These are phyloP conservation scores for Amanita rubescens DNA, from an alignment of 768 basidiomycete genomes.

Conservation along the genomic window DNA sequence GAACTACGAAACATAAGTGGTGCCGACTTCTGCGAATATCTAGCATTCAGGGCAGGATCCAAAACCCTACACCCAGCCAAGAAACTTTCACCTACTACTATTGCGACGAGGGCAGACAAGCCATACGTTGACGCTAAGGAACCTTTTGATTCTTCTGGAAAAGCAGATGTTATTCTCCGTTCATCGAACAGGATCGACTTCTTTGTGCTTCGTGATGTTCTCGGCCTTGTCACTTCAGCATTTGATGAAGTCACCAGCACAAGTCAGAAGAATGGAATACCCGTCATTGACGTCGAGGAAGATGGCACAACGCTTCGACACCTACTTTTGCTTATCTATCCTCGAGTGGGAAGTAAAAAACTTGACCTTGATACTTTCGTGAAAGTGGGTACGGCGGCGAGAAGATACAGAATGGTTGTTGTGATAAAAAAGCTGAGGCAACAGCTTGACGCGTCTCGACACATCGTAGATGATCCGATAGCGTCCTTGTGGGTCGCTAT, in stretches of 20 bases:
- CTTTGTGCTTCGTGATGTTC: slow-evolving; percentile 18
- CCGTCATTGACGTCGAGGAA: slow-evolving; percentile 10
- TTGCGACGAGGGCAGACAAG: too few relatives aligned
- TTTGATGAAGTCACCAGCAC: slow-evolving; percentile 21
- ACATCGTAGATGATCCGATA: neutral
- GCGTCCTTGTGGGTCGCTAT: neutral
- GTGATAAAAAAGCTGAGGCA: neutral
- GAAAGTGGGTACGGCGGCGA: neutral
- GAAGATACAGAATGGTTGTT: slow-evolving; percentile 1
- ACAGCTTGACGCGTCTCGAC: neutral
- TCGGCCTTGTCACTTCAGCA: slow-evolving; percentile 23
- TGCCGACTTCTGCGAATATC: neutral
- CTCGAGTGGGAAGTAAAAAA: neutral
- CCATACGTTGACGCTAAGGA: slow-evolving; percentile 11
- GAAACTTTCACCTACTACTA: too few relatives aligned
- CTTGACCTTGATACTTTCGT: neutral
- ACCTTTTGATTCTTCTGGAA: slow-evolving; percentile 1
- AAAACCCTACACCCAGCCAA: too few relatives aligned
- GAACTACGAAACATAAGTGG: neutral
- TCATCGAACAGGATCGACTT: slow-evolving; percentile 25
- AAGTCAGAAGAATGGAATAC: slow-evolving; percentile 1
- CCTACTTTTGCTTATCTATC: slow-evolving; percentile 9
- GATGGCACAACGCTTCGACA: slow-evolving; percentile 7
- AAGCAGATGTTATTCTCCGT: slow-evolving; percentile 19
- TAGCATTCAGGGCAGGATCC: neutral